Base-by-base conservation (phyloP, 352 stramenopile species). In the Phytophthora tentaculata region DNA sequence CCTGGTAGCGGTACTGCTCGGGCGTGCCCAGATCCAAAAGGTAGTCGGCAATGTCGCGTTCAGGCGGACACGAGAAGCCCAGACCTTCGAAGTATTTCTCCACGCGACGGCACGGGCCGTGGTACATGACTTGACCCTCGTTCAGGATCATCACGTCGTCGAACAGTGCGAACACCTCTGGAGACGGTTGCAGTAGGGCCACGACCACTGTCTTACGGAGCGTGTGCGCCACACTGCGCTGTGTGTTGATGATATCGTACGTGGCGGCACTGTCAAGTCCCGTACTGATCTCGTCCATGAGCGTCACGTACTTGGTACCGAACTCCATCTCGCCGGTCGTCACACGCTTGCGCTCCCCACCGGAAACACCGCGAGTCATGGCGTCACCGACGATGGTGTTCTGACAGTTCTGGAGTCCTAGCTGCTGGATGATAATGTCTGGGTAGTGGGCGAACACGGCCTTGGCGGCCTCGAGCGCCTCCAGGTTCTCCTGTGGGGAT, bases 121-220 rank as follows among this genome's bases (percentile, higher is more conserved):
- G 35, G 35, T 43, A 43, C 14, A 43, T 43, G 12, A 43, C 35
- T n/a, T 43, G 35, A 43, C 35, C 35, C 35, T 43, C 35, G 71
- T 90, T 88, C 35, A 98, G 28, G 55, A 74, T 74, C 60, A 74
- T 66, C 20, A 73, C 59, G 41, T 73, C 48, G 59, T 69, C 66
- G 74, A 98, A 98, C 23, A 97, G 67, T 7, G 80, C 76, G 22
- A 95, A 94, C 13, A 94, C 89, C 76, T 98, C 92, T 5, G 94
- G 91, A 17, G 92, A 81, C 39, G 94, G 92, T 70, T 98, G 75
- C 8, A 96, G 67, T 47, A 97, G 64, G 3, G 86, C 83, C 13
- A 96, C 71, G 3, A 89, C 76, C n/a, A 73, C 49, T 3, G 74
- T 86, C 49, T 72, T 72, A 14, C 24, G 57, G 9, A 72, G 57